Evolutionary conservation across 1,139 yeast species (phyloP).

Genomic region (Kluyveromyces sp.): DNA sequence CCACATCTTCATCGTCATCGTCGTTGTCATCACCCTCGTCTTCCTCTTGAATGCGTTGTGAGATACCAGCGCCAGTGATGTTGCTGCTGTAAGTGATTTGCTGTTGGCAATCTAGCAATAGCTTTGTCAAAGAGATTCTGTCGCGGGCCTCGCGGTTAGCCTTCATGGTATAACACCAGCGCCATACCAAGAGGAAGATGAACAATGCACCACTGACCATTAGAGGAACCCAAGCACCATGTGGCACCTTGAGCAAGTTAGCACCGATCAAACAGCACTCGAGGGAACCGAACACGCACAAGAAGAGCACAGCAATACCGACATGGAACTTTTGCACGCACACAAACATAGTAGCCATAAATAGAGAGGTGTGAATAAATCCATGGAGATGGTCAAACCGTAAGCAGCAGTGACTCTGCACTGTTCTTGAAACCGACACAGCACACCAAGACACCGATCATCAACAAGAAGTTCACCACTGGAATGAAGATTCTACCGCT

Average conservation of each 20-base stretch:
- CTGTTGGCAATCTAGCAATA: not conserved
- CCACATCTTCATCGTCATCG: too few relatives aligned
- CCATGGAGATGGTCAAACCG: constrained; percentile 51
- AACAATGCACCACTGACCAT: constrained; percentile 33
- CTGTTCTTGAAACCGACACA: constrained; percentile 47
- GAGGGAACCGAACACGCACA: constrained; percentile 39
- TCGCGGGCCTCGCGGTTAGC: not conserved
- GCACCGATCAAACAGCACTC: constrained; percentile 42
- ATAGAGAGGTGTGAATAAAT: constrained; percentile 42
- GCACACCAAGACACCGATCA: constrained; percentile 43
- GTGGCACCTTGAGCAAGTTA: constrained; percentile 43
- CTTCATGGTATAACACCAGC: constrained; percentile 32
- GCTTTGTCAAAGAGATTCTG: not conserved
- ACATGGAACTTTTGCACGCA: constrained; percentile 39
- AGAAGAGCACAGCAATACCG: constrained; percentile 32
- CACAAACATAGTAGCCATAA: constrained; percentile 40
- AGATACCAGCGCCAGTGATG: not conserved
- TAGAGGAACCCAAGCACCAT: constrained; percentile 56
- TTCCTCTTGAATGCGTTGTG: too few relatives aligned
- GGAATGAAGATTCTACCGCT: constrained; percentile 48
- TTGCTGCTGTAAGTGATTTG: not conserved
- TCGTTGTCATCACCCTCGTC: too few relatives aligned
- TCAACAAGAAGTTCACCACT: constrained; percentile 39
- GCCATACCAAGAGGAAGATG: constrained; percentile 38
- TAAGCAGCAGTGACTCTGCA: constrained; percentile 51